Base-by-base conservation (phyloP, 148 eudicot species). In the Chenopodium formosanum region DNA sequence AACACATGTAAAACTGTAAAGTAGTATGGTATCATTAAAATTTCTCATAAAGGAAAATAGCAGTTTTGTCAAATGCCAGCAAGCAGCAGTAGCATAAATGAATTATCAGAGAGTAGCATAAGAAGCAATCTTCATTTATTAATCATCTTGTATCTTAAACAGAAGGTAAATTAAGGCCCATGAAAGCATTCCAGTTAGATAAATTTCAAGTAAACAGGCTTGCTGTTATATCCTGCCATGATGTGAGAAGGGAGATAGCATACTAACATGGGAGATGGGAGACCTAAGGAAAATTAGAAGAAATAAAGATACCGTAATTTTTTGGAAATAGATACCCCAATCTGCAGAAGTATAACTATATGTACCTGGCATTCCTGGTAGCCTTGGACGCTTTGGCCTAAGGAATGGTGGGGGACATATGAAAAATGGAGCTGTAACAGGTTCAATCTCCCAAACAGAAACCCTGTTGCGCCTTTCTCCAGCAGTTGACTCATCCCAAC, bases 401-500 rank as follows among this genome's bases (percentile, higher is more conserved):
- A 93, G 89, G 74, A 92, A 93, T 47, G 93, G 92, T 37, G 97
- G 92, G 52, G 99, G 99, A 82, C 98, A 94, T 70, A 96, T 94
- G 85, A 96, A 96, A 85, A 96, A 96, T 11, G 99, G 99, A 70
- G 98, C 95, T 10, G 95, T 96, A 34, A 96, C 97, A 71, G 99
- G 98, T 87, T 94, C 99, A 75, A 96, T 94, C 87, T 96, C 99
- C 99, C 99, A 96, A 74, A 88, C 88, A 17, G 99, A 96, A 58
- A 94, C 99, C 64, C 99, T 89, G 27, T 87, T 96, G 82, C 99
- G 95, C 89, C 87, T 91, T 85, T 96, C 99, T 64, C 99, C 99
- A 71, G 90, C 93, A 60, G 99, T 92, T 64, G 99, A 90, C 81
- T 96, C 99, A 87, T 96, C 99, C 99, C 99, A 96, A 77, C 97